Base-by-base conservation (phyloP, 2,329 filamentous ascomycete genomes). In the Pseudogymnoascus sp. region DNA sequence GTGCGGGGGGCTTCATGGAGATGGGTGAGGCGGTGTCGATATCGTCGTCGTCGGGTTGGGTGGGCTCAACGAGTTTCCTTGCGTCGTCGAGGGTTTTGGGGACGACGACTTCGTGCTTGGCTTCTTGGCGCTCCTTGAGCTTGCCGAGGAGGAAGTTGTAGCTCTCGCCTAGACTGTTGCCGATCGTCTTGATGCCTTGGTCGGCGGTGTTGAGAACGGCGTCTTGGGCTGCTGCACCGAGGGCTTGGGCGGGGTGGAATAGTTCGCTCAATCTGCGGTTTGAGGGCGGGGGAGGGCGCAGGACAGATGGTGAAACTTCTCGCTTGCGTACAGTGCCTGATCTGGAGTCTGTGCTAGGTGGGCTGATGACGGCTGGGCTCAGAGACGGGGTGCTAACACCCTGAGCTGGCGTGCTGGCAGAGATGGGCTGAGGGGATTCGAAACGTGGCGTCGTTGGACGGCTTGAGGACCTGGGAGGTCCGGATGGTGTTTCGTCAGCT, bases 1-100 rank as follows among this genome's bases (percentile, higher is more conserved):
- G 14, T 70, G 65, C 30, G 66, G 65, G 41, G 66, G 69, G 64
- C 0, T 3, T n/a, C 33, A 38, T 22, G 5, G 54, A 58, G 22
- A 25, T 38, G 85, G 83, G 37, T 87, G 85, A 2, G 20, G 33
- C 57, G 3, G 47, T 11, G 16, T 16, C 25, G n/a, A 30, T 25
- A 14, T 58, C 83, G 20, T 74, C 72, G 14, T 71, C 72, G 35
- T 72, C 71, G 0, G 76, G 81, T 12, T 85, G 78, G 36, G 88
- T 85, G 1, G 88, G 89, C 69, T 86, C 89, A 65, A 99, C 89
- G 9, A 99, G 82, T 72, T 92, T 93, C 54, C 92, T 83, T 14
- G 93, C 94, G 69, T 99, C 94, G 68, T 96, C 94, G 0, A 99
- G 78, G 1, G 94, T 99, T 69, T 90, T 93, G 1, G 94, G 94